phyloP scores from a whole-genome alignment of 2,329 filamentous ascomycete genomes.

The Metarhizium album region DNA sequence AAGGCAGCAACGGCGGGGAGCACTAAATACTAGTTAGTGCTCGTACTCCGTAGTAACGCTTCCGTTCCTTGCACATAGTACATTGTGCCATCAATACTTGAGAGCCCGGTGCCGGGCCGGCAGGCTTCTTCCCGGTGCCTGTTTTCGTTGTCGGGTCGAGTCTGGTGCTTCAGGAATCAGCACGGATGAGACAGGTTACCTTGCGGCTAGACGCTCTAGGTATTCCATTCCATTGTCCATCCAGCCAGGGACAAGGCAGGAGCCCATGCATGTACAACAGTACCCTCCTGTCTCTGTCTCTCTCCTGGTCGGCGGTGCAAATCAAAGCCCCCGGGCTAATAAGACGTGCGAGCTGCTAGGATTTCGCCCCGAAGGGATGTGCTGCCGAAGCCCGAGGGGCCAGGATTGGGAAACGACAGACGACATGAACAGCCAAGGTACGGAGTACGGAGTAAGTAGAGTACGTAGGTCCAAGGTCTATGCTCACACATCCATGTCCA shows the following conservation, averaged over 20 bases:
- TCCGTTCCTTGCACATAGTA: no score
- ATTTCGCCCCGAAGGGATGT: not conserved
- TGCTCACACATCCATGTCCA: not conserved
- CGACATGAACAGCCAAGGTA: not conserved
- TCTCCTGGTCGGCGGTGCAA: not conserved
- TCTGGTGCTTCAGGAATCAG: no score
- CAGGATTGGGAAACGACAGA: not conserved
- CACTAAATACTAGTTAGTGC: not conserved
- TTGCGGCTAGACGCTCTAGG: no score
- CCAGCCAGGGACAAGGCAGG: not conserved
- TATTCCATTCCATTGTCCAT: no score
- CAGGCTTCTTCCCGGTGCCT: no score
- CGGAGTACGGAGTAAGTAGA: no score
- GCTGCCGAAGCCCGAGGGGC: conserved; percentile 4
- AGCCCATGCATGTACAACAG: not conserved
- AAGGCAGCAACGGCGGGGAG: not conserved
- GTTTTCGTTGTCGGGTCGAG: no score
- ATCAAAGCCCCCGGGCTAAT: not conserved
- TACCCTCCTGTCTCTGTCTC: not conserved
- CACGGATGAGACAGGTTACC: no score
- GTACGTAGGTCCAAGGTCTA: no score
- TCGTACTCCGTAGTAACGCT: not conserved
- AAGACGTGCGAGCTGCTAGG: not conserved
- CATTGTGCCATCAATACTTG: no score
- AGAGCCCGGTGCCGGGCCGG: no score